Conservation (phyloP, 345 rosid species). For the Citrus reticulata region DNA sequence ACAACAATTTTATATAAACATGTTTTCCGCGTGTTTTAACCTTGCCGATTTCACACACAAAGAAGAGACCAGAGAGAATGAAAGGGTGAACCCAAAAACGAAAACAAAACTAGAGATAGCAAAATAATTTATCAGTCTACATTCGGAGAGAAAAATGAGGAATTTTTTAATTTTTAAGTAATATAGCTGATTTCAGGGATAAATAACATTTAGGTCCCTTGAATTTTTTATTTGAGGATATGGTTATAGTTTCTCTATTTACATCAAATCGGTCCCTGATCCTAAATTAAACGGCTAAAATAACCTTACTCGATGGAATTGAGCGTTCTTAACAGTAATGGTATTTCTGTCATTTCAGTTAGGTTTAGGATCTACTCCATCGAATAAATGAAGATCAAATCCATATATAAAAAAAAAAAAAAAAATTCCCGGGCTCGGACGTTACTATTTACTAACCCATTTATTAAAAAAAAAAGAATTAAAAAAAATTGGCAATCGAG, state of each 20-base stretch:
- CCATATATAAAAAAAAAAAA: too few species aligned
- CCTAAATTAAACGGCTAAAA: neutral
- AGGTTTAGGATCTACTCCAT: too few species aligned
- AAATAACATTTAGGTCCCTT: neutral
- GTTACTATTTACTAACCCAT: too few species aligned
- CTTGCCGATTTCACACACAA: neutral
- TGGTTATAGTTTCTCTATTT: neutral
- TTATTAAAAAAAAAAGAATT: neutral
- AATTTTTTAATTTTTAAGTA: too few species aligned
- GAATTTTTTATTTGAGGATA: neutral
- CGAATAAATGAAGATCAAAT: too few species aligned
- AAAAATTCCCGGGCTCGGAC: too few species aligned
- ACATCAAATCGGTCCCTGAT: neutral
- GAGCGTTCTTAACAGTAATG: neutral
- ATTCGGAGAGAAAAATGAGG: neutral
- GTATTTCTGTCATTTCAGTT: too few species aligned
- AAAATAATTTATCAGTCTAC: neutral
- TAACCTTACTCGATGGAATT: neutral
- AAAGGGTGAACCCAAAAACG: neutral
- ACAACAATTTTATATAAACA: too few species aligned
- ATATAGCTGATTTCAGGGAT: neutral
- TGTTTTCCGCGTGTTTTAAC: neutral
- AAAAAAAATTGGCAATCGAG: conserved; percentile 10
- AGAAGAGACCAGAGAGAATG: neutral
- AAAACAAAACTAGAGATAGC: neutral